phyloP scores from a whole-genome alignment of 148 eudicot species.

The Vaccinium corymbosum region DNA sequence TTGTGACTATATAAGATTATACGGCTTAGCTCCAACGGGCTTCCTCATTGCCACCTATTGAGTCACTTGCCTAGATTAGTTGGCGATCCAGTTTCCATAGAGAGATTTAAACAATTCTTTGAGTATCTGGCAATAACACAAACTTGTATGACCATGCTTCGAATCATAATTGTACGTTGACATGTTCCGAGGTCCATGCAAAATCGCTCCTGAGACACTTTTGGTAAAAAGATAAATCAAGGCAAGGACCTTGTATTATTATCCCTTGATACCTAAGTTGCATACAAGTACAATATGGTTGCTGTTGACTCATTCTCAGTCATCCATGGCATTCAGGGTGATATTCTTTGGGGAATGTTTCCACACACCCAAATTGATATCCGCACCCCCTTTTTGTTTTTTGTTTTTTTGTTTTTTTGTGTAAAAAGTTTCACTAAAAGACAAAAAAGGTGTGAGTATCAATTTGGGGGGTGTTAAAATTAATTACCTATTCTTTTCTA shows the following conservation, averaged over 20 bases:
- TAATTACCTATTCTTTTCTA: neutral
- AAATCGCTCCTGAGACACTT: neutral
- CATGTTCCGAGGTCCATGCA: neutral
- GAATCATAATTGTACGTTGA: neutral
- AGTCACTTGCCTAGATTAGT: neutral
- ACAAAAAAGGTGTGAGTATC: no score
- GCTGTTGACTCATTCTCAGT: neutral
- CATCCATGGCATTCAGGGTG: neutral
- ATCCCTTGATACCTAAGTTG: no score
- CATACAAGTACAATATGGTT: neutral
- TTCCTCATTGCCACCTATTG: neutral
- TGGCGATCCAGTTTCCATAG: neutral
- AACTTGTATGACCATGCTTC: neutral
- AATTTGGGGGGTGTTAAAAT: no score
- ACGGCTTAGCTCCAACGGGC: neutral
- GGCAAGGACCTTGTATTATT: neutral
- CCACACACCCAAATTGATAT: no score
- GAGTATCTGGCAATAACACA: neutral
- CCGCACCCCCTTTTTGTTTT: no score
- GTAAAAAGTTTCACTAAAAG: no score
- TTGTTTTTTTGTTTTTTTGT: no score
- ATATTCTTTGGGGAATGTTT: neutral
- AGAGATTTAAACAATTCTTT: neutral
- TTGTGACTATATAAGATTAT: neutral
- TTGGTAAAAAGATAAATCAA: conserved; percentile 7